These are phyloP conservation scores for Tulasnella calospora DNA, from an alignment of 768 basidiomycete genomes.

Conservation along the genomic window DNA sequence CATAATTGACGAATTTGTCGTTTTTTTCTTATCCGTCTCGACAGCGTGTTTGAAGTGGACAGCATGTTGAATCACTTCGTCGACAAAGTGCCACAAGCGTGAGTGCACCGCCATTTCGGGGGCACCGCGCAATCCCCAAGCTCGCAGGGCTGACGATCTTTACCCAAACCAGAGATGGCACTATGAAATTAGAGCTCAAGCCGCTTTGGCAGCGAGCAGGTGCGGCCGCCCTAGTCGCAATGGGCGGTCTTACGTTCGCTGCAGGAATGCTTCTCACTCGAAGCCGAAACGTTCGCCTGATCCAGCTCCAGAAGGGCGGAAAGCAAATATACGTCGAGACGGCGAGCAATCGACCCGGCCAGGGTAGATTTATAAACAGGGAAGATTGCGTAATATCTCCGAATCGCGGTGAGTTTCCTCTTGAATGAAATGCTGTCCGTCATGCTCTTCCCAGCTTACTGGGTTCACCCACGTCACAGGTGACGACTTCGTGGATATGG, in stretches of 20 bases:
- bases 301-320: neutral
- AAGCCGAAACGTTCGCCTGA: conserved; percentile 9
- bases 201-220: conserved; percentile 19
- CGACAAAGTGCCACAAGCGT: conserved; percentile 19
- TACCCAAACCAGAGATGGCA: conserved; percentile 10
- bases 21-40: neutral
- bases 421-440: neutral
- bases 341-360: neutral
- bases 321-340: conserved; percentile 21
- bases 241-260: conserved; percentile 2
- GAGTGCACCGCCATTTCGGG: neutral
- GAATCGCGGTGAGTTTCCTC: conserved; percentile 11
- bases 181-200: conserved; percentile 9
- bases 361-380: neutral
- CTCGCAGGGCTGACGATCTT: neutral
- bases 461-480: neutral
- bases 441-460: neutral
- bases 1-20: neutral
- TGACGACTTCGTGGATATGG: conserved; percentile 14
- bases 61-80: conserved; percentile 20
- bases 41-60: conserved; percentile 20
- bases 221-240: conserved; percentile 7
- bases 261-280: conserved; percentile 16
- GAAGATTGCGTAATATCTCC: conserved; percentile 20
- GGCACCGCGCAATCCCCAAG: neutral